Base-by-base conservation (phyloP, 148 eudicot genomes). In the Amaranthus cruentus region DNA sequence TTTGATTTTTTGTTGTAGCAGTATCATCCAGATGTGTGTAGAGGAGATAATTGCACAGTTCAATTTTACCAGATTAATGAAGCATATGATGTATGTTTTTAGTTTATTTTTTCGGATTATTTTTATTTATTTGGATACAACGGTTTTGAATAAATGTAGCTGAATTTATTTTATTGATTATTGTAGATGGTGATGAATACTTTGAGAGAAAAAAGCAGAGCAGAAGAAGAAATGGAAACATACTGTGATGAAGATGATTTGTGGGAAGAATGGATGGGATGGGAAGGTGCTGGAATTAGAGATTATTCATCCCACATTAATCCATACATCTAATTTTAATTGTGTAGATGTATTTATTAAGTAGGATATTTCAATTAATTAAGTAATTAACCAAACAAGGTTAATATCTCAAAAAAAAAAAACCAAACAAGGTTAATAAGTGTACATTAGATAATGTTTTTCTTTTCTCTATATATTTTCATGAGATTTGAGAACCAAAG, bases 1-100 rank as follows among this genome's bases (percentile, higher is more conserved):
- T 4, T 13, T 59, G 18, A 59, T 47, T 38, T 13, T 44, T 5
- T 13, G 51, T 58, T 2, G 0, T 79, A 84, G 76, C 88, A 95
- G 98, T 91, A 88, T 87, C 97, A 95, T 74, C 98, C 98, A 14
- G 98, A 94, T 73, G 97, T 91, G 0, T 94, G 97, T 80, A 89
- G 82, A 81, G 96, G 79, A 75, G 86, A 78, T 73, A 78, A 94
- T 56, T 84, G 90, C 60, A 86, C 79, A 15, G 82, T 84, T 55
- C 85, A 90, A 43, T 95, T 95, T 77, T 87, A 87, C 66, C 87
- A 80, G 73, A 91, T 95, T 58, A 82, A 91, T 47, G 90, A 95
- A 85, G 97, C 98, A 14, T 95, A 91, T 55, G 91, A 91, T 86
- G 97, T 90, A 84, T 5, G 90, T 53, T 43, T 10, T 73, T 74